Conservation (phyloP, 805 yeast genomes). For the Blastobotrys attinorum region DNA sequence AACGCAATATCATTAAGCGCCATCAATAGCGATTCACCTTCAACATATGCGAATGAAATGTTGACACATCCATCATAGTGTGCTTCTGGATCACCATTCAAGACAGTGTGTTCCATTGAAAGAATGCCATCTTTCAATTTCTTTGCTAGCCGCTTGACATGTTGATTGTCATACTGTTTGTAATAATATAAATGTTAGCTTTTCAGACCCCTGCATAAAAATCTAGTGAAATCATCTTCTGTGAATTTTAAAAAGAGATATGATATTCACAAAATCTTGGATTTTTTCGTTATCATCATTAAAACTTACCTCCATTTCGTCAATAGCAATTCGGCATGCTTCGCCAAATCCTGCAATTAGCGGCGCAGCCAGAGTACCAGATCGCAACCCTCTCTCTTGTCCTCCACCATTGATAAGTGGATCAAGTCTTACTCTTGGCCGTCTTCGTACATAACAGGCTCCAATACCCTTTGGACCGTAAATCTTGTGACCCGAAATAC, state of each 20-base stretch:
- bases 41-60: constrained; percentile 93
- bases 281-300: not conserved
- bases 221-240: too few relatives aligned
- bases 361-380: constrained; percentile 97
- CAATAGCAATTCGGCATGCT: constrained; percentile 77
- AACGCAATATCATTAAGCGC: constrained; percentile 95
- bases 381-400: constrained; percentile 95
- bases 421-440: constrained; percentile 95
- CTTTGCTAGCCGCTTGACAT: constrained; percentile 63
- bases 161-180: constrained; percentile 59
- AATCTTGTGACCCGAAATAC: constrained; percentile 91
- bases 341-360: constrained; percentile 94
- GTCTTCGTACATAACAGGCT: constrained; percentile 89
- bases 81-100: constrained; percentile 73
- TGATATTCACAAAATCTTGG: too few relatives aligned
- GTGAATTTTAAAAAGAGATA: too few relatives aligned
- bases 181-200: constrained; percentile 1
- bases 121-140: constrained; percentile 68
- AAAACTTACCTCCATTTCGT: constrained; percentile 45
- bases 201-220: not conserved
- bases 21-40: constrained; percentile 96
- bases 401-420: constrained; percentile 97
- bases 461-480: constrained; percentile 99
- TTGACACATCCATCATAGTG: constrained; percentile 93
- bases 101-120: constrained; percentile 76